phyloP scores from a whole-genome alignment of 148 eudicot species.

The Rhododendron ferrugineum region DNA sequence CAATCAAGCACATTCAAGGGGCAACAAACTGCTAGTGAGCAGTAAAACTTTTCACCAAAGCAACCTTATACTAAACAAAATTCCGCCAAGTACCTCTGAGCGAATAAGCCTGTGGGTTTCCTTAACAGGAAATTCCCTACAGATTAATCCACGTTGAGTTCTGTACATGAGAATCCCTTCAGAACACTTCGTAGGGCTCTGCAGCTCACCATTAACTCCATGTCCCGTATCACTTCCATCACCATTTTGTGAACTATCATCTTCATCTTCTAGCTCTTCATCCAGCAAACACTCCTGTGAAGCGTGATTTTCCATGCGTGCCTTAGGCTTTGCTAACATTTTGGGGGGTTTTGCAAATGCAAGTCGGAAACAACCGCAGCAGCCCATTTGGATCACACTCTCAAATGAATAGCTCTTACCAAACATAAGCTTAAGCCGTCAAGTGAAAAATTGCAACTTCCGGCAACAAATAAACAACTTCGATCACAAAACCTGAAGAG shows the following conservation, averaged over 20 bases:
- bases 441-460: slow-evolving; percentile 6
- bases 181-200: slow-evolving; percentile 48
- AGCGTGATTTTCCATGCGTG: slow-evolving; percentile 20
- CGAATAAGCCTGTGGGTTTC: slow-evolving; percentile 67
- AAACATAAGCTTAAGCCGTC: slow-evolving; percentile 19
- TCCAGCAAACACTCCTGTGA: slow-evolving; percentile 53
- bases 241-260: slow-evolving; percentile 30
- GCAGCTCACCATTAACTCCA: slow-evolving; percentile 42
- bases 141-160: slow-evolving; percentile 57
- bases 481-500: slow-evolving; percentile 27
- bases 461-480: neutral
- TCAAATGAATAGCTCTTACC: slow-evolving; percentile 25
- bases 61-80: neutral
- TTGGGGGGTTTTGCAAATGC: slow-evolving; percentile 42
- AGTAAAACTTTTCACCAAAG: neutral
- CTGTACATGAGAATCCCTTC: slow-evolving; percentile 62
- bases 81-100: slow-evolving; percentile 50
- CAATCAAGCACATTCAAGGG: neutral
- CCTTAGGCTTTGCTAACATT: slow-evolving; percentile 31
- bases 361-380: slow-evolving; percentile 91
- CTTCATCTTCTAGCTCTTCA: slow-evolving; percentile 41
- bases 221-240: slow-evolving; percentile 48
- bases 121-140: slow-evolving; percentile 73
- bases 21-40: neutral
- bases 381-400: slow-evolving; percentile 70